Base-by-base conservation (phyloP, 495 filamentous ascomycete genomes). In the Mycothermus thermophilus region DNA sequence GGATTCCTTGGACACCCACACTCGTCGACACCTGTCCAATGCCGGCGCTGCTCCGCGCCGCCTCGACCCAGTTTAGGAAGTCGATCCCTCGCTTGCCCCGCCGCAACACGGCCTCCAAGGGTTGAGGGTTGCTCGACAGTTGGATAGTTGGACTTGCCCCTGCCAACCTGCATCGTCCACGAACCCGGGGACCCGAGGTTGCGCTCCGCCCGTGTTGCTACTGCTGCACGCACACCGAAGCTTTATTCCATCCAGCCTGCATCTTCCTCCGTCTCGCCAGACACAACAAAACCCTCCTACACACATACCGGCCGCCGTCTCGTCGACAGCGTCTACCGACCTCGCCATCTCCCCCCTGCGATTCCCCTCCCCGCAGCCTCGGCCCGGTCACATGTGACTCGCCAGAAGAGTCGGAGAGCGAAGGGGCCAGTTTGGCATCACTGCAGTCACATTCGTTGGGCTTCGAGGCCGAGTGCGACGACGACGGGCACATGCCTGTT, bases 81-180 rank as follows among this genome's bases (percentile, higher is more conserved):
- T 35, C 26, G 37, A 32, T 44, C 36, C 37, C 37, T 44, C 37
- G 36, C 23, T 35, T 36, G 42, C 42, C 41, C 41, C 41, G 41
- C 41, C 33, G 11, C n/a, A 38, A 32, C 36, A 32, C 29, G n/a
- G 23, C 25, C 22, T 17, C 20, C 9, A 15, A 19, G 6, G 2
- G 12, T 6, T 3, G 1, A 4, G 15, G 13, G 14, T n/a, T n/a
- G n/a, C n/a, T n/a, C n/a, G n/a, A n/a, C n/a, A n/a, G n/a, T n/a
- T n/a, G n/a, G n/a, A n/a, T n/a, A n/a, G n/a, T n/a, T n/a, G n/a
- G n/a, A n/a, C n/a, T n/a, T n/a, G n/a, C n/a, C n/a, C n/a, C n/a
- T n/a, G n/a, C n/a, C n/a, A n/a, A n/a, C n/a, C n/a, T n/a, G n/a
- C n/a, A n/a, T n/a, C n/a, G n/a, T n/a, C n/a, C n/a, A n/a, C n/a